phyloP scores from a whole-genome alignment of 2,329 filamentous ascomycete genomes.

The Aspergillus cejpii region DNA sequence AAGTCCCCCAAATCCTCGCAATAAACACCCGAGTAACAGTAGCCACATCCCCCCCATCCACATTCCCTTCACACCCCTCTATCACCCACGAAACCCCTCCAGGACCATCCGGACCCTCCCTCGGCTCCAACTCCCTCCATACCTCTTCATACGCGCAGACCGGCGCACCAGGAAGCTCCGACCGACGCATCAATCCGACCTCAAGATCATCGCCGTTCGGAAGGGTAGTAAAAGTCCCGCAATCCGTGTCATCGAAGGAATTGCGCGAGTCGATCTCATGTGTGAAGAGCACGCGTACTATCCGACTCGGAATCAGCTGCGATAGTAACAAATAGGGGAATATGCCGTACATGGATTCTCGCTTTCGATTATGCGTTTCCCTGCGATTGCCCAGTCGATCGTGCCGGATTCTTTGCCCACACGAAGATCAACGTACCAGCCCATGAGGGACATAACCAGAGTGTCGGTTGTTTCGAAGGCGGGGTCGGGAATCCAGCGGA shows the following conservation, averaged over 20 bases:
- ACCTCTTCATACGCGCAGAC: conserved; percentile 57
- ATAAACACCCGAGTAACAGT: conserved; percentile 26
- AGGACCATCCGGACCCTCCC: conserved; percentile 24
- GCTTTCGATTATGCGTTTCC: conserved; percentile 35
- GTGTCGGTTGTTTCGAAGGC: conserved; percentile 42
- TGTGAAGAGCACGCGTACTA: conserved; percentile 35
- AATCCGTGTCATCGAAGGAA: conserved; percentile 30
- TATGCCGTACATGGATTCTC: conserved; percentile 32
- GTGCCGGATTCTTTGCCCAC: conserved; percentile 30
- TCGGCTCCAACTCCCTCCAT: conserved; percentile 49
- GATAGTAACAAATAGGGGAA: not conserved
- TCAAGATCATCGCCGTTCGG: conserved; percentile 40
- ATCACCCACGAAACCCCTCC: conserved; percentile 25
- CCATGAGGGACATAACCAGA: conserved; percentile 38
- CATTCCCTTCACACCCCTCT: conserved; percentile 18
- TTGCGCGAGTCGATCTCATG: conserved; percentile 37
- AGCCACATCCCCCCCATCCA: conserved; percentile 12
- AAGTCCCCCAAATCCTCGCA: conserved; percentile 28
- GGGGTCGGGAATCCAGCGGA: conserved; percentile 40
- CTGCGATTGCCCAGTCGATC: conserved; percentile 43
- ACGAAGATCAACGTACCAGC: conserved; percentile 42
- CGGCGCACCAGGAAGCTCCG: conserved; percentile 28
- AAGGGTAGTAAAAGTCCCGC: conserved; percentile 34
- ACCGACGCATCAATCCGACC: conserved; percentile 35
- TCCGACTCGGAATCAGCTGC: not conserved